Base-by-base conservation (phyloP, 176 grass and related monocot genomes). In the Oryza punctata region DNA sequence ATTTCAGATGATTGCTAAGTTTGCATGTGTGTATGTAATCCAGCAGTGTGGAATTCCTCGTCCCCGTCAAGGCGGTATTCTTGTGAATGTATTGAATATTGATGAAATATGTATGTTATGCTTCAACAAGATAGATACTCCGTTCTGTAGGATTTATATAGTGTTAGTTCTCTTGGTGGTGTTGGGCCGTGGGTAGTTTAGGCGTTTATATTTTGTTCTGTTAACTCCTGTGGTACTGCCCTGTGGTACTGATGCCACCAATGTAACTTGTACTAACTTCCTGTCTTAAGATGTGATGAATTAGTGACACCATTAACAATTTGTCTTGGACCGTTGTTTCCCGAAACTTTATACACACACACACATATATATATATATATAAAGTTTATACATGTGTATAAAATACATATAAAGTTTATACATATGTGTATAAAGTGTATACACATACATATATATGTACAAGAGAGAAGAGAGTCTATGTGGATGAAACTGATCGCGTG, bases 21-120 rank as follows among this genome's bases (percentile, higher is more conserved):
- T 46, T 26, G 76, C 1, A n/a, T n/a, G 46, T 40, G n/a, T 19
- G 47, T 23, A 52, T 41, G 49, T 10, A 2, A 29, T 50, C 46
- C 78, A 25, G 70, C 63, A 26, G 72, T 24, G 72, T 37, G 66
- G 66, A 41, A 70, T 59, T 72, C 49, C 15, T 82, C 10, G 47
- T 23, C 63, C 29, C 1, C 25, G 18, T 78, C 14, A 60, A 84
- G 9, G 21, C 44, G 12, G 23, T 71, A 43, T 15, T 64, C 19
- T 15, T 45, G 66, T 60, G 73, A 69, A 10, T 61, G 43, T 21
- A 13, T 43, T 15, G 46, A 1, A 40, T 3, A 28, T 37, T 41
- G 72, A 19, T 43, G 13, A 5, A 24, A 71, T 70, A 38, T 35
- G 11, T 63, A 38, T 46, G 11, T 10, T 29, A 15, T 40, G 54